phyloP scores from a whole-genome alignment of 768 basidiomycete species.

The Mycena chlorophos region DNA sequence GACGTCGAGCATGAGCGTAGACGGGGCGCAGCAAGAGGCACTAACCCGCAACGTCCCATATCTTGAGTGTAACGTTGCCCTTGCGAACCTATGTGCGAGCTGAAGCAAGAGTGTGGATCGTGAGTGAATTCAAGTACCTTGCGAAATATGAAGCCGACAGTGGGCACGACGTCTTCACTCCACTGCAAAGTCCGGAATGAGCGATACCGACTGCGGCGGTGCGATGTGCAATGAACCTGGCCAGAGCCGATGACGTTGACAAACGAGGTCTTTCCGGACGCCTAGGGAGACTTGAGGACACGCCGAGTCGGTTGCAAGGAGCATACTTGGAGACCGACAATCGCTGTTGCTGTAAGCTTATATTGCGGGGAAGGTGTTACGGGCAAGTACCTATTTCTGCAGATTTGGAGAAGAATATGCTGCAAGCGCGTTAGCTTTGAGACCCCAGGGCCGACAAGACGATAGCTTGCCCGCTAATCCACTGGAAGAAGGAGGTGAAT shows the following conservation, averaged over 20 bases:
- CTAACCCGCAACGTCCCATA: conserved; percentile 94
- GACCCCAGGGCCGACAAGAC: neutral
- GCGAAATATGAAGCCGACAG: conserved; percentile 89
- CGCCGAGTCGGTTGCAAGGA: neutral
- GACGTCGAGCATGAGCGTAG: neutral
- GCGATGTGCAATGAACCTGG: conserved; percentile 50
- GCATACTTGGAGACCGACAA: conserved; percentile 84
- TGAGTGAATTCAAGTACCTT: conserved; percentile 51
- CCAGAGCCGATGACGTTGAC: conserved; percentile 90
- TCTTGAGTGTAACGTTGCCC: conserved; percentile 87
- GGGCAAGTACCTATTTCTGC: conserved; percentile 58
- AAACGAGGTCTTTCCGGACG: conserved; percentile 93
- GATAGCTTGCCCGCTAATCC: conserved; percentile 43
- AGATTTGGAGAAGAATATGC: conserved; percentile 83
- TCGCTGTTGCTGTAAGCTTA: conserved; percentile 39
- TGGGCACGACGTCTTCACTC: conserved; percentile 96
- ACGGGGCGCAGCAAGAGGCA: neutral
- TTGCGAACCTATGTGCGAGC: conserved; percentile 43
- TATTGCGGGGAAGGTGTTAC: neutral
- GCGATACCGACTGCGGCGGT: neutral
- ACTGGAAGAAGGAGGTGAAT: conserved; percentile 44
- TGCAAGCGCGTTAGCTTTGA: conserved; percentile 26
- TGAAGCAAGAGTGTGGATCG: neutral
- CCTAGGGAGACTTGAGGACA: conserved; percentile 43
- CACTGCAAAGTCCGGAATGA: conserved; percentile 49